Base-by-base conservation (phyloP, 768 basidiomycete species). In the Termitomyces sp. region DNA sequence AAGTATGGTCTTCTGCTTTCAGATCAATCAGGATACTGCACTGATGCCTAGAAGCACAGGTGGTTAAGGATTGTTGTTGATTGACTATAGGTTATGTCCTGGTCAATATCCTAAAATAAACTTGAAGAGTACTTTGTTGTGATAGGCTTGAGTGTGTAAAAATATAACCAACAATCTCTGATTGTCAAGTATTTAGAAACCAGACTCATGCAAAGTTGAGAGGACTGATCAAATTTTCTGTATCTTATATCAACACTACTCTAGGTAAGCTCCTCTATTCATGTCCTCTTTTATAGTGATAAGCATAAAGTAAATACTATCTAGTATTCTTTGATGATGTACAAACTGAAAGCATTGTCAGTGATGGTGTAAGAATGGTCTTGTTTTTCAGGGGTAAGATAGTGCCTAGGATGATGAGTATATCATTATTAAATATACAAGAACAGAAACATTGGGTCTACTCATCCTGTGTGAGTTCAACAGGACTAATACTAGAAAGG, bases 51-150 rank as follows among this genome's bases (percentile, higher is more conserved):
- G 1, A 25, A 25, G 25, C 25, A 25, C 25, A 25, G 25, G 1
- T 25, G 25, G 1, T 25, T 20, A 49, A 86, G 71, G 49, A 86
- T 82, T 17, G 71, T 71, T 5, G 73, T 79, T 8, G 72, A 67
- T n/a, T 69, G 25, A 5, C 84, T 82, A 63, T 84, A 86, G 14
- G 73, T 75, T 61, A 86, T 74, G 60, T 75, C 75, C 72, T 86
- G 79, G 70, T 85, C 73, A 62, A 87, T 82, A 37, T 86, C 86
- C 86, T 85, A 86, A 75, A 77, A 85, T 20, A 70, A 61, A 56
- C 63, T 72, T 32, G 83, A 75, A 38, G 85, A 84, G 29, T 59
- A 69, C 5, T 79, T 81, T 34, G 61, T 63, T 4, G 85, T 86
- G 47, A 84, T 51, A 34, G 82, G 75, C 14, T 81, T 83, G 4